Conservation (phyloP, 2,329 filamentous ascomycete species). For the Penicillium palitans region DNA sequence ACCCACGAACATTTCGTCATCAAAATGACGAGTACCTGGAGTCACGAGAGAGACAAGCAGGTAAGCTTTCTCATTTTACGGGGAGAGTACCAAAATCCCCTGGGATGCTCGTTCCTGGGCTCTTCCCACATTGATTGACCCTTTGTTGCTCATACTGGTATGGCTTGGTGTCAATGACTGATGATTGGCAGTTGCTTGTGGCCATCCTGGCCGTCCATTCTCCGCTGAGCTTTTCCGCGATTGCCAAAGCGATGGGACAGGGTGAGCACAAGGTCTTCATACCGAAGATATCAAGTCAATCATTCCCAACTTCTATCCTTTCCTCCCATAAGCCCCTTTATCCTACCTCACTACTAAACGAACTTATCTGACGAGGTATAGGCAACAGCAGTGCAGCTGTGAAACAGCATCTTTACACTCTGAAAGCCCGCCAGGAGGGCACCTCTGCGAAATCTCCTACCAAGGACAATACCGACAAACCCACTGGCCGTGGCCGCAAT, state of each 20-base stretch:
- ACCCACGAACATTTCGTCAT: not conserved
- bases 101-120: not conserved
- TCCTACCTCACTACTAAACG: not conserved
- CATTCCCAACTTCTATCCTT: not conserved
- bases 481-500: not conserved
- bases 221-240: not conserved
- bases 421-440: not conserved
- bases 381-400: not conserved
- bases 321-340: too few species aligned
- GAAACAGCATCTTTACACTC: not conserved
- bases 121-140: not conserved
- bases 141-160: not conserved
- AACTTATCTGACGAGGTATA: not conserved
- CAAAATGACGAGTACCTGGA: not conserved
- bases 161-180: not conserved
- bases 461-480: not conserved
- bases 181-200: not conserved
- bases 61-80: not conserved
- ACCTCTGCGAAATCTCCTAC: not conserved
- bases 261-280: not conserved
- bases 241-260: not conserved
- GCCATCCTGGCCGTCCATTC: not conserved
- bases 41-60: not conserved
- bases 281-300: not conserved
- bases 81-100: too few species aligned